Conservation (phyloP, 2,329 filamentous ascomycete genomes). For the Tolypocladium tundrense region DNA sequence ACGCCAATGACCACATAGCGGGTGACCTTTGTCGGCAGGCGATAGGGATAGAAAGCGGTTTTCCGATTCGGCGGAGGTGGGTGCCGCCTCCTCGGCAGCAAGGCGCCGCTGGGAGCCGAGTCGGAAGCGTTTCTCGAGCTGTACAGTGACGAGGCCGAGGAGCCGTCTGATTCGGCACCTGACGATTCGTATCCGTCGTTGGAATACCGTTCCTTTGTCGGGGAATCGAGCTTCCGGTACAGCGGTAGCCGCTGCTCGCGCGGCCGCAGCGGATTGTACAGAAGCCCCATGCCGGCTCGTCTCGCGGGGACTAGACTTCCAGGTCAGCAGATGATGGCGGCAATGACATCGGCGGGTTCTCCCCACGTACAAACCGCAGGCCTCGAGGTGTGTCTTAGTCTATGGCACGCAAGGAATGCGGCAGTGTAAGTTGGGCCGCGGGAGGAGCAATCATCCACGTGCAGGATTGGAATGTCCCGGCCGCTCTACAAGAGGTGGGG, state of each 20-base stretch:
- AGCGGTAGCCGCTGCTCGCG: conserved; percentile 39
- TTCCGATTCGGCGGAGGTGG: conserved; percentile 8
- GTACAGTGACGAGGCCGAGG: conserved; percentile 32
- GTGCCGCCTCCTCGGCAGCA: conserved; percentile 30
- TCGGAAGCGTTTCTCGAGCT: conserved; percentile 46
- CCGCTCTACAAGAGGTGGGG: not conserved
- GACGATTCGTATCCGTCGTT: conserved; percentile 39
- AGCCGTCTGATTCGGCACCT: conserved; percentile 32
- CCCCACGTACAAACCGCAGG: not conserved
- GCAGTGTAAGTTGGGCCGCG: not conserved
- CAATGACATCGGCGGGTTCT: not conserved
- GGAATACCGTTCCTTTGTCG: conserved; percentile 40
- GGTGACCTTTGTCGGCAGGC: conserved; percentile 62
- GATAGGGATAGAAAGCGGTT: conserved; percentile 35
- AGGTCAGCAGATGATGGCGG: not conserved
- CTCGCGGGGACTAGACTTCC: not conserved
- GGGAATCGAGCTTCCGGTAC: conserved; percentile 34
- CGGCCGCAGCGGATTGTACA: conserved; percentile 36
- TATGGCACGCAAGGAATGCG: not conserved
- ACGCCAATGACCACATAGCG: conserved; percentile 69
- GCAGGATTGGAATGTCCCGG: not conserved
- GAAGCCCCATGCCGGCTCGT: conserved; percentile 34
- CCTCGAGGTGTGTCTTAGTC: not conserved
- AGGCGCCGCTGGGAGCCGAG: conserved; percentile 28
- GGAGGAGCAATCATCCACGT: not conserved